Conservation (phyloP, 2,329 filamentous ascomycete genomes). For the Colletotrichum cereale region DNA sequence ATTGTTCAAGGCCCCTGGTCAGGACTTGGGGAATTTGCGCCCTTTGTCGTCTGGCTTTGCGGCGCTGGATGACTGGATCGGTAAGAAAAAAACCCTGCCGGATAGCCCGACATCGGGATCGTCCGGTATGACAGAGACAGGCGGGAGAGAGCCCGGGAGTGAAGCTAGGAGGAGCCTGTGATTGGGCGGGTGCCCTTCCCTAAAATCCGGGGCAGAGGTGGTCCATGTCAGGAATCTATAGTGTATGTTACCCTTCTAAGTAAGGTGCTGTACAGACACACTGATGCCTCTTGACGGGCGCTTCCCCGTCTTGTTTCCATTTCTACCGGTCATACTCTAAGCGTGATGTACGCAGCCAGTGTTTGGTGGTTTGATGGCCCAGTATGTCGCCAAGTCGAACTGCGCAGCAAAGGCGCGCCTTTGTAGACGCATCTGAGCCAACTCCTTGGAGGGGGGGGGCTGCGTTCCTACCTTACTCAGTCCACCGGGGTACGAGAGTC, state of each 20-base stretch:
- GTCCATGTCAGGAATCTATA: background rate
- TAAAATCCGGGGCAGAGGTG: slow-evolving; percentile 30
- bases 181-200: slow-evolving; percentile 10
- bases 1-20: slow-evolving; percentile 35
- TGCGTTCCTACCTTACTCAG: background rate
- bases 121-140: slow-evolving; percentile 23
- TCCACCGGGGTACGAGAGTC: background rate
- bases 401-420: slow-evolving; percentile 25
- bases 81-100: slow-evolving; percentile 29
- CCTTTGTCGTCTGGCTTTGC: slow-evolving; percentile 30
- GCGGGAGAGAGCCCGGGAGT: slow-evolving; percentile 30
- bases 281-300: background rate
- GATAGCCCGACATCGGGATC: slow-evolving; percentile 39
- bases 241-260: too few species aligned
- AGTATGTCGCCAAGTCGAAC: background rate
- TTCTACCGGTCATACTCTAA: background rate
- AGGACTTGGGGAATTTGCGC: slow-evolving; percentile 10
- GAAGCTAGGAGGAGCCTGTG: slow-evolving; percentile 11
- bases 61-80: slow-evolving; percentile 24
- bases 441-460: background rate
- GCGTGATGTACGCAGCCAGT: background rate
- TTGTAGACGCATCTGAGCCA: background rate
- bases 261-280: slow-evolving; percentile 14
- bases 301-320: background rate
- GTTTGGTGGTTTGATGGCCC: background rate